Base-by-base conservation (phyloP, 345 rosid species). In the Pistacia atlantica region DNA sequence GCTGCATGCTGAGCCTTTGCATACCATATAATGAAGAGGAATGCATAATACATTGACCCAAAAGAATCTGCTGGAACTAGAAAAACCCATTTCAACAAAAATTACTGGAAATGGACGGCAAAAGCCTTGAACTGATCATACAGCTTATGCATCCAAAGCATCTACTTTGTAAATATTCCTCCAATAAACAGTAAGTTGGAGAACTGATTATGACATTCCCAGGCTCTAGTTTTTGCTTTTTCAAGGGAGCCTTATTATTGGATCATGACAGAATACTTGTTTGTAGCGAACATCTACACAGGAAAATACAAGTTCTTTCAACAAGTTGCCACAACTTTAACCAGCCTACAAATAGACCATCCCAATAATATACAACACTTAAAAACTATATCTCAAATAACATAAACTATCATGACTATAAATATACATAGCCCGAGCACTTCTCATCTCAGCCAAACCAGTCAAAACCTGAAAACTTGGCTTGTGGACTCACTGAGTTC, bases 81-180 rank as follows among this genome's bases (percentile, higher is more conserved):
- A 71, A n/a, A 31, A 64, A 35, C n/a, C 51, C 54, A 37, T 56
- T 18, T 17, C n/a, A 55, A 51, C 64, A 71, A 70, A 70, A 70
- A 33, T 70, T 54, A 38, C 62, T 35, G 20, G 74, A 71, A 11
- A 71, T 56, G 17, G 74, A 35, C 74, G 52, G 65, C 20, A 37
- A n/a, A 71, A 52, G 51, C 52, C 64, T 56, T 70, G 33, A 71
- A 71, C 18, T 37, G 49, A 52, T 71, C 52, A 4, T 20, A 5
- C 62, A 56, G 12, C 9, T 20, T 22, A 49, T 20, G 37, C 42
- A 37, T 55, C 49, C 49, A 35, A 17, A 37, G 18, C 5, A 20
- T 28, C 74, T 9, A 10, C 33, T 33, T 70, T 68, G 18, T 54
- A 17, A 52, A 55, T 37, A 56, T 54, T 18, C 49, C 61, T 33